Conservation (phyloP, 208 protist species). For the Trypanosoma theileri region DNA sequence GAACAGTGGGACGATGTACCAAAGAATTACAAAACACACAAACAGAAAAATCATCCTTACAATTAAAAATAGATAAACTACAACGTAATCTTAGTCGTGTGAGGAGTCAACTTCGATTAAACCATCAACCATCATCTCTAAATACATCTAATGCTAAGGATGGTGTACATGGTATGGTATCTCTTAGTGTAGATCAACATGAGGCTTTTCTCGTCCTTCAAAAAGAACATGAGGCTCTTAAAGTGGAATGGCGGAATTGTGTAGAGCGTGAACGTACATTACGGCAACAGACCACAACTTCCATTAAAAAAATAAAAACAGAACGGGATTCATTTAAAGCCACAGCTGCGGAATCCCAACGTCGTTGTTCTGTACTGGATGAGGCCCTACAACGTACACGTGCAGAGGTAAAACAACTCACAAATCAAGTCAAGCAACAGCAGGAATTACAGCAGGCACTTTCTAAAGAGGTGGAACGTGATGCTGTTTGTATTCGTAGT, state of each 20-base stretch:
- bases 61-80: constrained; percentile 27
- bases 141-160: no score
- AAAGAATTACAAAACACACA: constrained; percentile 29
- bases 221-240: constrained; percentile 17
- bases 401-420: constrained; percentile 10
- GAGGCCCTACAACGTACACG: constrained; percentile 12
- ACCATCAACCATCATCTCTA: constrained; percentile 24
- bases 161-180: constrained; percentile 1
- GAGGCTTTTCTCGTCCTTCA: constrained; percentile 18
- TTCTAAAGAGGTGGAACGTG: constrained; percentile 1
- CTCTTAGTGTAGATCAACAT: not conserved
- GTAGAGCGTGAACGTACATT: constrained; percentile 22
- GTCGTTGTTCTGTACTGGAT: constrained; percentile 1
- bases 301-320: constrained; percentile 8
- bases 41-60: constrained; percentile 5
- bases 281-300: constrained; percentile 6
- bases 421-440: constrained; percentile 13
- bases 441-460: constrained; percentile 2
- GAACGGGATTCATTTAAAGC: not conserved
- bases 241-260: constrained; percentile 21
- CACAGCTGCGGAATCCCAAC: not conserved
- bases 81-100: constrained; percentile 24
- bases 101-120: constrained; percentile 7
- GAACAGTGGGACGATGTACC: constrained; percentile 7
- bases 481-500: constrained; percentile 2